Conservation (phyloP, 2,329 filamentous ascomycete genomes). For the Sporothrix dimorphospora region DNA sequence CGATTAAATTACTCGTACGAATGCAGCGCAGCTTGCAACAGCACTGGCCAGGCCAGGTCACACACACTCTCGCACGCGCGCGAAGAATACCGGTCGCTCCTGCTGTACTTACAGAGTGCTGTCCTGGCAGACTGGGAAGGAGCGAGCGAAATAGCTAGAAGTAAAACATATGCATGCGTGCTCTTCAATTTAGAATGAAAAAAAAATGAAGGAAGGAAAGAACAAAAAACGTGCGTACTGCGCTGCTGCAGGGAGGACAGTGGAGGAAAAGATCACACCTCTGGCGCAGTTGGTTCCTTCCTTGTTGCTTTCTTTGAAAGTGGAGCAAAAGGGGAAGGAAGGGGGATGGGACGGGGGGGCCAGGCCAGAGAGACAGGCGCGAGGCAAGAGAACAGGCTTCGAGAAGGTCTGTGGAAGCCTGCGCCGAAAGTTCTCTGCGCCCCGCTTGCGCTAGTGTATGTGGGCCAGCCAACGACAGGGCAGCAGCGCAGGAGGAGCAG, state of each 20-base stretch:
- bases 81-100: not conserved
- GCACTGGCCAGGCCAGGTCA: conserved; percentile 3
- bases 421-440: conserved; percentile 34
- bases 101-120: not conserved
- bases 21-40: not conserved
- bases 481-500: conserved; percentile 5
- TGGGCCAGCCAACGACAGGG: conserved; percentile 24
- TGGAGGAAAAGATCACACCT: conserved; percentile 10
- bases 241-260: conserved; percentile 6
- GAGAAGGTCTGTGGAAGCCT: conserved; percentile 42
- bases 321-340: conserved; percentile 18
- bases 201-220: not conserved
- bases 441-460: conserved; percentile 23
- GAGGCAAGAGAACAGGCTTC: conserved; percentile 34
- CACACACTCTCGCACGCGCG: not conserved
- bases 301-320: conserved; percentile 20
- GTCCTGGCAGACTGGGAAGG: not conserved
- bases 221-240: conserved; percentile 2
- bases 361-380: not conserved
- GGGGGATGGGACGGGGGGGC: not conserved
- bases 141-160: not conserved
- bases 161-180: not conserved
- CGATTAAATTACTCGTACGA: not conserved
- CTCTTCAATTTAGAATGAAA: not conserved
- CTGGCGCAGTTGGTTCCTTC: conserved; percentile 5